These are phyloP conservation scores for Paspalum notatum DNA, from an alignment of 176 grass and related monocot genomes.

Conservation along the genomic window DNA sequence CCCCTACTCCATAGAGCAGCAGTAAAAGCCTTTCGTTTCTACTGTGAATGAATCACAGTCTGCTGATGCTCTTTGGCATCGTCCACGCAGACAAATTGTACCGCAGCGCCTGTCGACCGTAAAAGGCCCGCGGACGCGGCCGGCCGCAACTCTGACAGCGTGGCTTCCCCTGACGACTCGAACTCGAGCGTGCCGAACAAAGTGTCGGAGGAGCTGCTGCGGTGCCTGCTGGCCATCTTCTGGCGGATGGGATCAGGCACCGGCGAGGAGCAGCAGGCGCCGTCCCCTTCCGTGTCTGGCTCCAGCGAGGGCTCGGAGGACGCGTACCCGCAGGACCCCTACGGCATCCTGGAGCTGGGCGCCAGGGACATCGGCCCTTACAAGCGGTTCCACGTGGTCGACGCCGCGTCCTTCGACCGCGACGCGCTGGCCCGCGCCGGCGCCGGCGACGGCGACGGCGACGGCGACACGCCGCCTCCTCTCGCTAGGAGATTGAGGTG, in stretches of 20 bases:
- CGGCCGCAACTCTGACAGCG: constrained; percentile 47
- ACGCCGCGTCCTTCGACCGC: constrained; percentile 58
- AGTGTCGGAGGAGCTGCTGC: constrained; percentile 85
- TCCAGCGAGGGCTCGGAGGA: constrained; percentile 59
- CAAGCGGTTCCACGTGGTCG: constrained; percentile 59
- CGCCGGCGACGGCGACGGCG: constrained; percentile 35
- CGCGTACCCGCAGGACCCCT: constrained; percentile 68
- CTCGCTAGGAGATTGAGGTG: constrained; percentile 76
- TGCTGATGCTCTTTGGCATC: constrained; percentile 11
- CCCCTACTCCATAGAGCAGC: too few species aligned
- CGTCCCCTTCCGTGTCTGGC: constrained; percentile 67
- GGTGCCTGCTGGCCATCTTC: constrained; percentile 81
- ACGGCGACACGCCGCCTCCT: constrained; percentile 39
- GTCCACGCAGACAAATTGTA: constrained; percentile 40
- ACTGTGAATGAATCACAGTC: neutral
- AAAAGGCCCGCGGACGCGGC: constrained; percentile 45
- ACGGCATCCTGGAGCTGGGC: constrained; percentile 75
- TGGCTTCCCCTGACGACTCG: constrained; percentile 26
- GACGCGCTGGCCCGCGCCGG: constrained; percentile 42
- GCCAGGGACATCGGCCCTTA: constrained; percentile 79
- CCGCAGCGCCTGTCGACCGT: constrained; percentile 31
- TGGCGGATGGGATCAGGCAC: constrained; percentile 47
- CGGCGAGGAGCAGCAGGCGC: constrained; percentile 50
- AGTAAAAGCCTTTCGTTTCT: neutral
- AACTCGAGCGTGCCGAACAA: constrained; percentile 69